Percentiles rank a stretch among this genome's conserved stretches.
phyloP scores from a whole-genome alignment of 1,284 basidiomycete species.

The Papiliotrema fonsecae region DNA sequence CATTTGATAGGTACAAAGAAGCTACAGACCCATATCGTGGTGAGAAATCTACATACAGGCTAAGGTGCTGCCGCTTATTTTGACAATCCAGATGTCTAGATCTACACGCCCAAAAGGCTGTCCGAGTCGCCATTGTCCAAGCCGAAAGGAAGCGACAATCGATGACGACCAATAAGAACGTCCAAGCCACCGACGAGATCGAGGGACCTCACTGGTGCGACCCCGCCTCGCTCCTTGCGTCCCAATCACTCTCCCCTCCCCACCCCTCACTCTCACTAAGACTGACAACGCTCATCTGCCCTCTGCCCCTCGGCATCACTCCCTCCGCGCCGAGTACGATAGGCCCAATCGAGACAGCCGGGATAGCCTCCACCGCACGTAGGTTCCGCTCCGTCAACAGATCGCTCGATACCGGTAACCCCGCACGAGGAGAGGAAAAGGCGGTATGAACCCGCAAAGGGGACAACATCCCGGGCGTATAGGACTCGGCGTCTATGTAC shows the following conservation, averaged over 20 bases:
- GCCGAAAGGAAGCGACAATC: too few relatives aligned
- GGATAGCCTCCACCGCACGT: not conserved
- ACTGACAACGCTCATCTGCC: constrained; percentile 22
- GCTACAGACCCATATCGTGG: too few relatives aligned
- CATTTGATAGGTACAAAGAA: too few relatives aligned
- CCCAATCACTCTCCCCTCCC: constrained; percentile 17
- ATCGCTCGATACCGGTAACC: not conserved
- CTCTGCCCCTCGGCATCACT: not conserved
- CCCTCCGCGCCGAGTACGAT: not conserved
- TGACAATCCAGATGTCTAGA: too few relatives aligned
- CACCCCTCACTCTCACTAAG: constrained; percentile 18
- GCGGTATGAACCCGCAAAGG: not conserved
- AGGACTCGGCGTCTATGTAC: constrained; percentile 24
- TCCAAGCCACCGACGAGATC: too few relatives aligned
- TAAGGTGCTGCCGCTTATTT: too few relatives aligned
- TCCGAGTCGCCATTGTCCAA: too few relatives aligned
- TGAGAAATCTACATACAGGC: too few relatives aligned
- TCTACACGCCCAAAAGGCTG: too few relatives aligned
- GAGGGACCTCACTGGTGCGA: too few relatives aligned
- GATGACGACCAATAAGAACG: too few relatives aligned
- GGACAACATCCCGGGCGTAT: constrained; percentile 9
- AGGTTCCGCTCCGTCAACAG: not conserved
- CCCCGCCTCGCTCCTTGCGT: constrained; percentile 3
- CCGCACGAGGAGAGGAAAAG: not conserved
- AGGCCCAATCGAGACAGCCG: not conserved